Conservation (phyloP, 108 stramenopile species). For the Cylindrotheca closterium region DNA sequence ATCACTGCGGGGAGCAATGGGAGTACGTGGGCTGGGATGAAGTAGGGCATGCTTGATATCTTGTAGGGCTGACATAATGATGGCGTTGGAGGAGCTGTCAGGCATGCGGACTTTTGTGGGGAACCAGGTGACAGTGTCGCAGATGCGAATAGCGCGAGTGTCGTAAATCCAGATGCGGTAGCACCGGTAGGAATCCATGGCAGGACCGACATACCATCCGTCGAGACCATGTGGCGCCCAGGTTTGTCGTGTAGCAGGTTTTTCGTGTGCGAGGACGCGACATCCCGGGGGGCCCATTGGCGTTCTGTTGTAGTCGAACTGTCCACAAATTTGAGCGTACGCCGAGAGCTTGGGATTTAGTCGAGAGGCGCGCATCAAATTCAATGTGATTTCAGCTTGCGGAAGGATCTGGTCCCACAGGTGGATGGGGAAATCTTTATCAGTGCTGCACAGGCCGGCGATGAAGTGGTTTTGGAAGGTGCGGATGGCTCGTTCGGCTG, state of each 20-base stretch:
- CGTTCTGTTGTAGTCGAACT: constrained; percentile 1
- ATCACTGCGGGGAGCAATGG: not conserved
- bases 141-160: constrained; percentile 18
- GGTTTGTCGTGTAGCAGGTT: constrained; percentile 22
- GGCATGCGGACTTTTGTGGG: constrained; percentile 23
- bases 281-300: constrained; percentile 28
- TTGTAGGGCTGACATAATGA: constrained; percentile 2
- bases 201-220: constrained; percentile 51
- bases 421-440: constrained; percentile 12
- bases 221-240: constrained; percentile 36
- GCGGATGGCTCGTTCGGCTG: constrained; percentile 2
- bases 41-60: not conserved
- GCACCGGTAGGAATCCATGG: constrained; percentile 48
- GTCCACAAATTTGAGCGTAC: constrained; percentile 25
- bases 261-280: constrained; percentile 27
- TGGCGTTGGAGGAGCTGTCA: constrained; percentile 1
- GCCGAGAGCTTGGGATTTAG: constrained; percentile 41
- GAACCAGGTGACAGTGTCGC: constrained; percentile 39
- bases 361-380: constrained; percentile 36
- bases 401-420: constrained; percentile 30
- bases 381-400: constrained; percentile 33
- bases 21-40: not conserved
- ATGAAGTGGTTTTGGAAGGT: not conserved
- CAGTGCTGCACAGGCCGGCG: not conserved
- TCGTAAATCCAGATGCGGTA: constrained; percentile 21